Conservation (phyloP, 768 basidiomycete species). For the Pleurotus tuoliensis region DNA sequence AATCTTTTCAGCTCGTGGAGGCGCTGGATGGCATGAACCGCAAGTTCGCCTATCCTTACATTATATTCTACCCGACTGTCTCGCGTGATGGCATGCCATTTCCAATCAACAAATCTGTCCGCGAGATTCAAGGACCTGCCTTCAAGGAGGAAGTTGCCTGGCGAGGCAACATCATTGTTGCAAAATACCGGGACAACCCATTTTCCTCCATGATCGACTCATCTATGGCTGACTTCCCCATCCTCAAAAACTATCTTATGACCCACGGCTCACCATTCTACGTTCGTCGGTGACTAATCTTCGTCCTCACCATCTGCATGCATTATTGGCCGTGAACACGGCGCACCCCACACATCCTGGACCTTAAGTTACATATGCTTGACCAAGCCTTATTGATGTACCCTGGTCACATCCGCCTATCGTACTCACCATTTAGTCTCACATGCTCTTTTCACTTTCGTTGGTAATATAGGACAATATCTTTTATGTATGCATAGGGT, state of each 20-base stretch:
- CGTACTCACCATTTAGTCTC: neutral
- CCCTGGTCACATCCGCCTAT: neutral
- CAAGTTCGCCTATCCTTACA: slow-evolving; percentile 75
- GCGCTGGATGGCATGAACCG: slow-evolving; percentile 77
- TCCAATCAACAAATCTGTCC: slow-evolving; percentile 72
- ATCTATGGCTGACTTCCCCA: slow-evolving; percentile 82
- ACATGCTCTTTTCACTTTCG: slow-evolving; percentile 5
- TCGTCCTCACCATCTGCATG: neutral
- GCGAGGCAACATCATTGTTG: slow-evolving; percentile 77
- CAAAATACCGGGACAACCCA: slow-evolving; percentile 59
- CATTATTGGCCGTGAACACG: no score
- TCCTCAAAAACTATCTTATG: slow-evolving; percentile 75
- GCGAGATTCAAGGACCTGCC: slow-evolving; percentile 64
- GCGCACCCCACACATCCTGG: no score
- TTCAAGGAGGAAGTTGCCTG: slow-evolving; percentile 66
- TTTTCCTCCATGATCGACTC: slow-evolving; percentile 62
- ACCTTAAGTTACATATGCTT: no score
- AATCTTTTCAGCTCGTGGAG: slow-evolving; percentile 53
- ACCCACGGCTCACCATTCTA: slow-evolving; percentile 57
- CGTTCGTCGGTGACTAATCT: slow-evolving; percentile 16
- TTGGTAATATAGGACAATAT: slow-evolving; percentile 7
- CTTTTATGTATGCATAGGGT: slow-evolving; percentile 12
- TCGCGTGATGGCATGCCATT: slow-evolving; percentile 82
- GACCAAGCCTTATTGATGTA: no score
- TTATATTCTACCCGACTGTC: slow-evolving; percentile 72